Base-by-base conservation (phyloP, 2,329 filamentous ascomycete genomes). In the Botryotinia globosa region DNA sequence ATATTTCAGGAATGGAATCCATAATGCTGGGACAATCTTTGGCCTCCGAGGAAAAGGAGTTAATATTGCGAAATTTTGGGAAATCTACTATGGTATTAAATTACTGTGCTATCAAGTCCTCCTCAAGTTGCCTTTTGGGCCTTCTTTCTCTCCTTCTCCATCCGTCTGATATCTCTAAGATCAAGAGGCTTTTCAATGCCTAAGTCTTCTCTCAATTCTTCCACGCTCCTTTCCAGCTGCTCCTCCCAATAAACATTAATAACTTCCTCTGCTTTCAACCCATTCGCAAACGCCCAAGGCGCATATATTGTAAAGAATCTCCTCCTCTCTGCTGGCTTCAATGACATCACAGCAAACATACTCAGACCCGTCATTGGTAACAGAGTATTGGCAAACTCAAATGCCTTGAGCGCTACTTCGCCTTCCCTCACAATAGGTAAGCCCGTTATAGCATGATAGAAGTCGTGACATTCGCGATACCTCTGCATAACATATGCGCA, bases 231-330 rank as follows among this genome's bases (percentile, higher is more conserved):
- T 83, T 94, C 91, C 77, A 99, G 83, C 83, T 95, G 88, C 85
- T 98, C 94, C 83, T 99, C 96, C 96, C 96, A 99, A 81, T 97
- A 99, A 1, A 99, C 91, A 82, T 98, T 98, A 77, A 99, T 94
- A 48, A 98, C 85, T 80, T 97, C 93, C 78, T 92, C 89, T 65
- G 90, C 87, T 72, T 87, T 84, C 76, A 94, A 82, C 22, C 96
- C 96, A 81, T 97, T 98, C 71, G 88, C 85, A 62, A 98, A 82
- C 51, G 96, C 96, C 96, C 96, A 99, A 0, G 96, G 96, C 69
- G 95, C 84, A 82, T 98, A 97, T 1, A 89, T 90, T 8, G 83
- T 82, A 79, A 87, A 91, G 79, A 98, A 96, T 72, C 91, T 83
- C 78, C 86, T 83, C 81, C 88, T 84, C 78, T 92, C 90, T 22